phyloP scores from a whole-genome alignment of 768 basidiomycete species.

The Boletus tylopilopsis region DNA sequence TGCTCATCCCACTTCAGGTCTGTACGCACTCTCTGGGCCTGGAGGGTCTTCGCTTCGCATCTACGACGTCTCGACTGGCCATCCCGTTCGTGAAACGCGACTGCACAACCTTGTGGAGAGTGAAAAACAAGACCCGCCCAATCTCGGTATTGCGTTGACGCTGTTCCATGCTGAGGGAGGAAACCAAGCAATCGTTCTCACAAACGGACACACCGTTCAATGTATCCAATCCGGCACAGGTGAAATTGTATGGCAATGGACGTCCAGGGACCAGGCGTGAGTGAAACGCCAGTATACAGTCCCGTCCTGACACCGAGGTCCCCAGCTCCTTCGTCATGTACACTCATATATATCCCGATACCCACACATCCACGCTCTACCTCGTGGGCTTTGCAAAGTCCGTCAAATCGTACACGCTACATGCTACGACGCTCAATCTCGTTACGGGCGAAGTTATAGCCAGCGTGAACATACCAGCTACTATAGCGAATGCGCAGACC shows the following conservation, averaged over 20 bases:
- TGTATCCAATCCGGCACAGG: conserved; percentile 51
- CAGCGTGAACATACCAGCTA: conserved; percentile 52
- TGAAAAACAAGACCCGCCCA: conserved; percentile 46
- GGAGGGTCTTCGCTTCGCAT: conserved; percentile 65
- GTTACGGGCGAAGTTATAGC: conserved; percentile 49
- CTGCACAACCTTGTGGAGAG: conserved; percentile 47
- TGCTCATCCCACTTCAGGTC: conserved; percentile 37
- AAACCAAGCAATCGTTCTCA: conserved; percentile 41
- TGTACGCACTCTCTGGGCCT: conserved; percentile 73
- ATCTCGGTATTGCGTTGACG: conserved; percentile 52
- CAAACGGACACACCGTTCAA: conserved; percentile 57
- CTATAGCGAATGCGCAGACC: conserved; percentile 32
- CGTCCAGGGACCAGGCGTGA: conserved; percentile 63
- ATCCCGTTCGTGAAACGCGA: conserved; percentile 60
- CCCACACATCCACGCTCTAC: conserved; percentile 52
- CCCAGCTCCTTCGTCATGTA: conserved; percentile 61
- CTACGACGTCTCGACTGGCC: conserved; percentile 62
- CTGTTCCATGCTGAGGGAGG: conserved; percentile 30
- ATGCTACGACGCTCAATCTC: conserved; percentile 58
- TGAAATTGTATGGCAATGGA: conserved; percentile 65
- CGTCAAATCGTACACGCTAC: conserved; percentile 55
- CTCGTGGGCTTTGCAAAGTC: conserved; percentile 44
- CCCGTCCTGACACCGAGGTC: background rate
- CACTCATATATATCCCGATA: conserved; percentile 55
- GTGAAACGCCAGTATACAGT: conserved; percentile 16